Percentiles rank a stretch among this genome's conserved stretches.
phyloP scores from a whole-genome alignment of 2,329 filamentous ascomycete genomes.

The Diaporthe citri region DNA sequence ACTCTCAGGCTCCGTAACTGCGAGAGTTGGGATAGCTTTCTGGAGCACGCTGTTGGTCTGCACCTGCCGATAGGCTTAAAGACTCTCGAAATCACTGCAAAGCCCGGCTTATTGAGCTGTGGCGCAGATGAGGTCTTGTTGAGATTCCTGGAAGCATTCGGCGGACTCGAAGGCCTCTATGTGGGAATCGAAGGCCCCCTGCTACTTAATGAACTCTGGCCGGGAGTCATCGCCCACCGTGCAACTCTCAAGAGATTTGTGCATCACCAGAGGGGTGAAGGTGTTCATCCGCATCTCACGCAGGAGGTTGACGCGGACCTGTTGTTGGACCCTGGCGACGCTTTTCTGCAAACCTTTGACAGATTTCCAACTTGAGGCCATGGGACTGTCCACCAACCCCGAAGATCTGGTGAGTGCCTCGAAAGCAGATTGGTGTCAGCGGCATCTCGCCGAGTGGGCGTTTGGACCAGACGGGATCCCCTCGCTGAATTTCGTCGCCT shows the following conservation, averaged over 20 bases:
- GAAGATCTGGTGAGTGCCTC: neutral
- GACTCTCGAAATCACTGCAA: neutral
- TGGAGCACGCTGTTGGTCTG: neutral
- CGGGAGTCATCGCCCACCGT: neutral
- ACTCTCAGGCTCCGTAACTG: neutral
- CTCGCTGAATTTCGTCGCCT: neutral
- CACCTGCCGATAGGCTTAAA: neutral
- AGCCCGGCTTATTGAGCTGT: too few relatives aligned
- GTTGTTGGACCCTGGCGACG: neutral
- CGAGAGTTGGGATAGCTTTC: neutral
- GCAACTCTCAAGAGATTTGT: neutral
- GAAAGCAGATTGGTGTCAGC: neutral
- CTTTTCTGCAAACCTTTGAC: neutral
- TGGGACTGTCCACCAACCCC: neutral
- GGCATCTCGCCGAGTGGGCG: neutral
- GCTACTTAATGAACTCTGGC: neutral
- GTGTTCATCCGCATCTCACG: rapidly evolving
- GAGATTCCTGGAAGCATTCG: neutral
- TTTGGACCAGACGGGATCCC: neutral
- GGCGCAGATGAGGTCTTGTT: neutral
- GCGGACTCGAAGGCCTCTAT: neutral
- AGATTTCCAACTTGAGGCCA: neutral
- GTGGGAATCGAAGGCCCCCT: neutral
- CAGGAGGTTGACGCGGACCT: neutral
- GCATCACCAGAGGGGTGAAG: neutral